These are phyloP conservation scores for Ophiostoma himal-ulmi DNA, from an alignment of 2,329 filamentous ascomycete species.

Conservation along the genomic window DNA sequence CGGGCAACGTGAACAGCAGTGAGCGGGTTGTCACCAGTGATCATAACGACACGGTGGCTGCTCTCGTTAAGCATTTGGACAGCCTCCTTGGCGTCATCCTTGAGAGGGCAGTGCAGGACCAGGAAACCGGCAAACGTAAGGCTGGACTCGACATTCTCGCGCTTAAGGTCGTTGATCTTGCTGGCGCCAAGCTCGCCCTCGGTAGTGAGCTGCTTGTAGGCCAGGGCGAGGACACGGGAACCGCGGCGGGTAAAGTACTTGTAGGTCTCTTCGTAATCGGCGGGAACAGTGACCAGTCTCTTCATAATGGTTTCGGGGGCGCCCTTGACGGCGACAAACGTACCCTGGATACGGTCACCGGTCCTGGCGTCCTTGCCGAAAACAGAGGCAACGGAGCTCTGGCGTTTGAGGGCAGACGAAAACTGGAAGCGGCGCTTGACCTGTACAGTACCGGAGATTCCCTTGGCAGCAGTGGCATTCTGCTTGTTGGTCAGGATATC, in stretches of 20 bases:
- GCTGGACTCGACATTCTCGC: slow-evolving; percentile 81
- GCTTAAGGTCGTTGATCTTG: slow-evolving; percentile 88
- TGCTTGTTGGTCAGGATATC: slow-evolving; percentile 72
- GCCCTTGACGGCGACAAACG: slow-evolving; percentile 93
- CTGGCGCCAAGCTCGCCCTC: slow-evolving; percentile 76
- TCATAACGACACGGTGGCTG: slow-evolving; percentile 98
- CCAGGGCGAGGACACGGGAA: slow-evolving; percentile 86
- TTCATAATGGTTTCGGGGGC: slow-evolving; percentile 94
- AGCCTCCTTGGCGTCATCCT: slow-evolving; percentile 89
- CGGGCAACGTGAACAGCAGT: slow-evolving; percentile 93
- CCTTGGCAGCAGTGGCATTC: slow-evolving; percentile 41
- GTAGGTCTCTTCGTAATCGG: slow-evolving; percentile 93
- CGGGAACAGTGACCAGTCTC: slow-evolving; percentile 77
- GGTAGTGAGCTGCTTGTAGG: slow-evolving; percentile 81
- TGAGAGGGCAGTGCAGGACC: slow-evolving; percentile 89
- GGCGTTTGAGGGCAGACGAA: slow-evolving; percentile 90
- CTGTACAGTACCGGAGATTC: slow-evolving; percentile 70
- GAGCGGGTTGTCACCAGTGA: slow-evolving; percentile 94
- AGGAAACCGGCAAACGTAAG: slow-evolving; percentile 91
- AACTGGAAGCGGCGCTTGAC: slow-evolving; percentile 98
- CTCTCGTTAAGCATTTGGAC: slow-evolving; percentile 98
- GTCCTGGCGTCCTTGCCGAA: slow-evolving; percentile 64
- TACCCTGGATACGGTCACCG: slow-evolving; percentile 71
- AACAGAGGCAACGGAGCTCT: slow-evolving; percentile 87
- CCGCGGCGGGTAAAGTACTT: slow-evolving; percentile 97